Percentiles rank a stretch among this genome's conserved stretches.
Conservation (phyloP, 73 alveolate species). For the Chromera velia region DNA sequence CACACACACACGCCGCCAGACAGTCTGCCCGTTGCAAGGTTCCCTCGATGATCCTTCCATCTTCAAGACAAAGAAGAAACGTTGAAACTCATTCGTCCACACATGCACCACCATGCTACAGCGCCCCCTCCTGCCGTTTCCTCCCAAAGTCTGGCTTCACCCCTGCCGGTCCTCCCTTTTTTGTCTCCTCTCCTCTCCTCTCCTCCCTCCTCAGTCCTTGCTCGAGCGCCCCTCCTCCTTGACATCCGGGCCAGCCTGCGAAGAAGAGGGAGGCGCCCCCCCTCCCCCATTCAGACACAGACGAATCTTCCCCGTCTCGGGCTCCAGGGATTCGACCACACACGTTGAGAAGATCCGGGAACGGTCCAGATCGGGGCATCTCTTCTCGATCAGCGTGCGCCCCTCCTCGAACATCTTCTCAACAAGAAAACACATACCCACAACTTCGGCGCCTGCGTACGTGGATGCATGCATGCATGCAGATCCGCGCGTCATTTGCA, state of each 20-base stretch:
- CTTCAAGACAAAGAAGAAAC: background rate
- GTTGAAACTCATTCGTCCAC: background rate
- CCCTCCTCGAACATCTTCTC: conserved; percentile 36
- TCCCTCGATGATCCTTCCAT: background rate
- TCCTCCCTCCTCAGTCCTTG: too few relatives aligned
- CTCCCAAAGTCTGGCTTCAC: too few relatives aligned
- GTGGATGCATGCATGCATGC: too few relatives aligned
- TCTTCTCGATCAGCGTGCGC: background rate
- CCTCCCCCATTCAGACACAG: too few relatives aligned
- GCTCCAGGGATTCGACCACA: background rate
- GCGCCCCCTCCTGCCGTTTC: too few relatives aligned
- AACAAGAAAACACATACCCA: conserved; percentile 27
- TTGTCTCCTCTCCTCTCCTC: background rate
- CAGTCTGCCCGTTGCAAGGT: background rate
- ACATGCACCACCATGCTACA: background rate
- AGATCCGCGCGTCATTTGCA: too few relatives aligned
- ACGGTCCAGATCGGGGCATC: background rate
- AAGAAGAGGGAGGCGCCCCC: too few relatives aligned
- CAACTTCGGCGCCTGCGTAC: conserved; percentile 16
- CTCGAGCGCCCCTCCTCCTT: background rate
- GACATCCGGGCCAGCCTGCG: background rate
- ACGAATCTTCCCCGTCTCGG: conserved; percentile 11
- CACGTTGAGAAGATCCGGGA: background rate
- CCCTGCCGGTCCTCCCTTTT: background rate
- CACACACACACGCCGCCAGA: background rate